phyloP scores from a whole-genome alignment of 2,329 filamentous ascomycete species.

The Colletotrichum tabaci region DNA sequence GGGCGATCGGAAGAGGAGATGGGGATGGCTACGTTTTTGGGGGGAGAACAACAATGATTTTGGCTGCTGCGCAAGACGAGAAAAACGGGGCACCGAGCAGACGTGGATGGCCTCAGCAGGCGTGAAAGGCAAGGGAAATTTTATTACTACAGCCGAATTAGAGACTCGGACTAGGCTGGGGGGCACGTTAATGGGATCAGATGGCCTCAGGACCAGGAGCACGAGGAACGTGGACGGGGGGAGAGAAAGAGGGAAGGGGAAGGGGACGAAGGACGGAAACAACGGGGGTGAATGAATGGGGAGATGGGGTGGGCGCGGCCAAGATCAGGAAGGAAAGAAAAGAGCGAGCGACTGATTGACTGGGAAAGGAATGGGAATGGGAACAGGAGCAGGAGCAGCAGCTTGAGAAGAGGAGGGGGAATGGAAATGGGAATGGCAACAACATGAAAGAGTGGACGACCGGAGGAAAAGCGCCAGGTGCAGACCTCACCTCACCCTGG shows the following conservation, averaged over 20 bases:
- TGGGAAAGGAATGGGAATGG: slow-evolving; percentile 43
- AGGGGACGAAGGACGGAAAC: slow-evolving; percentile 17
- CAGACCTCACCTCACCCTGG: not conserved
- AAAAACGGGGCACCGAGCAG: slow-evolving; percentile 64
- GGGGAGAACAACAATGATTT: slow-evolving; percentile 58
- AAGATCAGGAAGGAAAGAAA: slow-evolving; percentile 13
- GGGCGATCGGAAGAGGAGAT: slow-evolving; percentile 52
- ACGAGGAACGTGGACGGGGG: slow-evolving; percentile 44
- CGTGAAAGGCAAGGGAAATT: slow-evolving; percentile 53
- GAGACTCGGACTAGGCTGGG: slow-evolving; percentile 41
- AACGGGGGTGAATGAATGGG: slow-evolving; percentile 21
- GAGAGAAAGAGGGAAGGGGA: slow-evolving; percentile 19
- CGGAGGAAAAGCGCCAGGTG: slow-evolving; percentile 38
- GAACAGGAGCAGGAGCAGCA: slow-evolving; percentile 7
- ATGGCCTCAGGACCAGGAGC: slow-evolving; percentile 38
- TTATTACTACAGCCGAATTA: slow-evolving; percentile 50
- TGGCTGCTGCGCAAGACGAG: slow-evolving; percentile 55
- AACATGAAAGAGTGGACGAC: slow-evolving; percentile 41
- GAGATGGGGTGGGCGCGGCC: slow-evolving; percentile 29
- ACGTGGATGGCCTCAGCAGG: slow-evolving; percentile 42
- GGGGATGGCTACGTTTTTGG: slow-evolving; percentile 69
- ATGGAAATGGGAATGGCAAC: slow-evolving; percentile 44
- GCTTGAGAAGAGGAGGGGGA: slow-evolving; percentile 29
- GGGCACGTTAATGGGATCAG: slow-evolving; percentile 42
- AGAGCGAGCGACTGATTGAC: slow-evolving; percentile 9